These are phyloP conservation scores for Epithemia pelagica DNA, from an alignment of 108 stramenopile genomes.

Conservation along the genomic window DNA sequence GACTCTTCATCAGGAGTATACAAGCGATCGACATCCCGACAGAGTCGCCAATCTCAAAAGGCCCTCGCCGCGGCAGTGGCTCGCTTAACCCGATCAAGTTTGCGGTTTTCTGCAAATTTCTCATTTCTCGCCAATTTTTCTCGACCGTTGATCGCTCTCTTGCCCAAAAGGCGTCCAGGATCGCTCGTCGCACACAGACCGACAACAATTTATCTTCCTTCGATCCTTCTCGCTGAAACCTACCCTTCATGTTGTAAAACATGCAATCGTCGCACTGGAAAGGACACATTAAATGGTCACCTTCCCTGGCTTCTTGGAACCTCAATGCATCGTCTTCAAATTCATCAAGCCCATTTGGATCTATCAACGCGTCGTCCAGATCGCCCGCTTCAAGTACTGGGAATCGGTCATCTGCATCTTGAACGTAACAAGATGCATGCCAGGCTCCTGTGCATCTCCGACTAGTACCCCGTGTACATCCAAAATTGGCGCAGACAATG, in stretches of 20 bases:
- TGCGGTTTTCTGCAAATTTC: no score
- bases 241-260: neutral
- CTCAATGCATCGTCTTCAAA: neutral
- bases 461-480: neutral
- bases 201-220: no score
- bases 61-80: no score
- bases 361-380: neutral
- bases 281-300: neutral
- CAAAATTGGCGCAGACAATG: slow-evolving; percentile 46
- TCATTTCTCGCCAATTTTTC: no score
- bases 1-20: no score
- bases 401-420: neutral
- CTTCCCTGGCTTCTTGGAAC: neutral
- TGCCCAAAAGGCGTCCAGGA: no score
- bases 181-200: no score
- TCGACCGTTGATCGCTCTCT: no score
- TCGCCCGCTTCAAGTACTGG: neutral
- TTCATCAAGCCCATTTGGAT: neutral
- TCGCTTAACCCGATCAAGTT: no score
- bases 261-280: neutral
- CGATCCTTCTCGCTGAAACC: no score
- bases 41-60: no score
- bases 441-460: neutral
- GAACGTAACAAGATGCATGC: neutral
- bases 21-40: no score